Evolutionary conservation across 306 rosid genomes (phyloP).

Genomic region (Cotoneaster glaucophyllus): DNA sequence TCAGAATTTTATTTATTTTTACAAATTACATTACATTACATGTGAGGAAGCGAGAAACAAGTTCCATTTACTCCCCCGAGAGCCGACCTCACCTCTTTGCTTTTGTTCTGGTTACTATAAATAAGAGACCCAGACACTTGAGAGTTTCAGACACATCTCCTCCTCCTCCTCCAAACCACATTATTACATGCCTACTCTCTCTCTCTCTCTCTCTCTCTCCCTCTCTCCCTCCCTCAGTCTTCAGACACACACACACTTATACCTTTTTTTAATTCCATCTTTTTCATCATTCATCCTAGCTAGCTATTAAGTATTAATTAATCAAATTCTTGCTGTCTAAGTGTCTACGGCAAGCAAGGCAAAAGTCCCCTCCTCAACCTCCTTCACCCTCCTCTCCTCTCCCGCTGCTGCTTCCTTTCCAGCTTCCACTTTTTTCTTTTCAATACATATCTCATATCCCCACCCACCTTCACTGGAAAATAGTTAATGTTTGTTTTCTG

Average conservation of each 20-base stretch:
- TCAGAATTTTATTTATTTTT: conserved; percentile 34
- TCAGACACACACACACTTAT: background rate
- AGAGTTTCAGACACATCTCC: too few species aligned
- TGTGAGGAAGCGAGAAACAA: conserved; percentile 36
- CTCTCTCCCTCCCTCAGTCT: too few species aligned
- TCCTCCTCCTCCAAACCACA: too few species aligned
- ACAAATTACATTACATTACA: conserved; percentile 19
- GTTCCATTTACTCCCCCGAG: too few species aligned
- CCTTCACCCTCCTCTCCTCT: background rate
- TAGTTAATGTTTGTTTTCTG: background rate
- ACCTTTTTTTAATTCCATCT: background rate
- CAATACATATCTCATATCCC: conserved; percentile 38
- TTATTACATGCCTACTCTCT: too few species aligned
- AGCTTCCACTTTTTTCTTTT: conserved; percentile 30
- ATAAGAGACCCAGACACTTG: conserved; percentile 25
- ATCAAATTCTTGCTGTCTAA: background rate
- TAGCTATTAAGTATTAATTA: background rate
- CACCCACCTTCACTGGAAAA: conserved; percentile 10
- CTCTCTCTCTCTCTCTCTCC: background rate
- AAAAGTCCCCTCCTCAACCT: too few species aligned
- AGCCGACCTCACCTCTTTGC: too few species aligned
- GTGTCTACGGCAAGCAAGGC: background rate
- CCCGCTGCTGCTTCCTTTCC: background rate
- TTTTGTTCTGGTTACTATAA: conserved; percentile 41
- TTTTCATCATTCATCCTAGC: background rate